Base-by-base conservation (phyloP, 768 basidiomycete genomes). In the Rhodosporidiobolus odoratus region DNA sequence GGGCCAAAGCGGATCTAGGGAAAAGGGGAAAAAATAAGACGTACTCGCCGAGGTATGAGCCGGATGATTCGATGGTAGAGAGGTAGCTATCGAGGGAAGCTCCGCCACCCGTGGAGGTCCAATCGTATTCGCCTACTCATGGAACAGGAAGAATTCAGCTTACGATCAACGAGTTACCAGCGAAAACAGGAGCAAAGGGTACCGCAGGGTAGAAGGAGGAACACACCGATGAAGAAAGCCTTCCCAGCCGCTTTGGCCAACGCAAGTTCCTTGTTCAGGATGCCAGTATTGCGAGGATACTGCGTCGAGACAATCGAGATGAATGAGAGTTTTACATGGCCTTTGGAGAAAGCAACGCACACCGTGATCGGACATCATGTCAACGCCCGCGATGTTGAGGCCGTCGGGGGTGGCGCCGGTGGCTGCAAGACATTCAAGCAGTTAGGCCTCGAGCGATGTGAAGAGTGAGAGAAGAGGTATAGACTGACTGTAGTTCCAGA, bases 291-390 rank as follows among this genome's bases (percentile, higher is more conserved):
- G 12, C 73, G 62, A 1, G 73, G 73, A 52, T 74, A 74, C 1
- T 32, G 35, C n/a, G 27, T 34, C 9, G 9, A 32, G 9, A 13
- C 32, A 13, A 54, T 17, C 10, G 15, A 16, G 50, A 9, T 8
- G 8, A 27, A 17, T 9, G 9, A 17, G 8, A 13, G 13, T 13
- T 13, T 23, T 9, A 23, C n/a, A 34, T 12, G 53, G 53, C 9
- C 13, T 15, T 13, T 6, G 53, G 21, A 38, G 35, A 23, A 19
- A n/a, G 25, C 38, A 21, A 25, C n/a, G 48, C 48, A 57, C 56
- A 21, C 62, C 73, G 63, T 74, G 73, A 30, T 74, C 73, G 8
- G 38, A 62, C 27, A 74, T 47, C 37, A 74, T 68, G 19, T 56
- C 40, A 41, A 68, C 35, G 30, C 41, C 56, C 35, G 30, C 27